A percentile compares a stretch with the other conserved stretches of the same genome.
phyloP scores from a whole-genome alignment of 2,329 filamentous ascomycete genomes.

The Plenodomus biglobosus region DNA sequence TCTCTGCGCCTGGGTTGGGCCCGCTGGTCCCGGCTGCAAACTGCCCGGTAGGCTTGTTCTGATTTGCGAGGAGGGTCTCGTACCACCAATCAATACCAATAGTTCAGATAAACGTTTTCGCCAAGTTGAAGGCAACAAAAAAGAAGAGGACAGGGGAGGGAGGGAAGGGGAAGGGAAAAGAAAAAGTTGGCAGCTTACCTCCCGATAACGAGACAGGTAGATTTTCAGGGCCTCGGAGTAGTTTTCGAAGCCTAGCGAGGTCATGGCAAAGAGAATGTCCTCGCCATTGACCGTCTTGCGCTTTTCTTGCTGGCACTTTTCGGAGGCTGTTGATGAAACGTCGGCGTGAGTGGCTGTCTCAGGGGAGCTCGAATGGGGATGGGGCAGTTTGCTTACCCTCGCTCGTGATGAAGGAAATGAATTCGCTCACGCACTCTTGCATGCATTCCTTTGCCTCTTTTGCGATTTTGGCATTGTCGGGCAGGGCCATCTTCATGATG shows the following conservation, averaged over 20 bases:
- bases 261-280: constrained; percentile 99
- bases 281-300: constrained; percentile 98
- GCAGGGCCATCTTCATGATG: constrained; percentile 97
- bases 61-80: constrained; percentile 78
- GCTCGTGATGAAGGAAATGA: constrained; percentile 99
- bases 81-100: constrained; percentile 55
- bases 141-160: constrained; percentile 34
- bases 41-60: constrained; percentile 56
- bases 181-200: constrained; percentile 66
- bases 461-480: constrained; percentile 97
- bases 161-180: constrained; percentile 21
- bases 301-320: constrained; percentile 99
- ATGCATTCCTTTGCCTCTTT: constrained; percentile 99
- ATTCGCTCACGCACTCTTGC: constrained; percentile 99
- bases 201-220: constrained; percentile 94
- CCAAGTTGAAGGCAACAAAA: constrained; percentile 44
- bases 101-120: constrained; percentile 52
- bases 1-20: constrained; percentile 41
- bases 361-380: not conserved
- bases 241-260: constrained; percentile 96
- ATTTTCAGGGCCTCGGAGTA: constrained; percentile 98
- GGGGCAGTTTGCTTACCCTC: constrained; percentile 82
- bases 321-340: constrained; percentile 67
- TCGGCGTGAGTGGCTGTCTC: constrained; percentile 15
- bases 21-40: constrained; percentile 40